Base-by-base conservation (phyloP, 2,329 filamentous ascomycete species). In the Colletotrichum salicis region DNA sequence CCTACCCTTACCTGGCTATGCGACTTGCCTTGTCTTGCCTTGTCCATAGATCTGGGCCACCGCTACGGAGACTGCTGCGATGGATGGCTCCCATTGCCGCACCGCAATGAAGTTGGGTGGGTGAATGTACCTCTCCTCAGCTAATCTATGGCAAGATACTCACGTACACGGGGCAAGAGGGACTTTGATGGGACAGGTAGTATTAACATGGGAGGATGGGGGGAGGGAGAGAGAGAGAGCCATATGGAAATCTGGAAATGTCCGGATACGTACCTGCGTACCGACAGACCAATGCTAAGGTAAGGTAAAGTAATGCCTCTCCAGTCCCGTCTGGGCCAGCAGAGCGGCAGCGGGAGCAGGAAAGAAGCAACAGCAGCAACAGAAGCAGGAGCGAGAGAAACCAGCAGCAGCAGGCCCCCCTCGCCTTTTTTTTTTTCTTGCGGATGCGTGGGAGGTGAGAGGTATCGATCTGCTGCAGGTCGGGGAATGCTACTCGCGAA, bases 381-480 rank as follows among this genome's bases (percentile, higher is more conserved):
- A 71, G 31, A 19, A 51, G 64, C 41, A 58, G 48, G 52, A 45
- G 54, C 24, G 41, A 48, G 41, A 65, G 35, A 27, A 45, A 65
- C 22, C 52, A 71, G 56, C 58, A 55, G 56, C 35, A 19, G 56
- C 35, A 48, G 41, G 41, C 41, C 41, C 41, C 59, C 57, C 65
- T 68, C 69, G 55, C 65, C 37, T 31, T 61, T 60, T 62, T 57
- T 41, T 41, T 33, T 52, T 27, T 61, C 52, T 31, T 48, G 22
- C 45, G 59, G 57, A 65, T 71, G 48, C 64, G 54, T 58, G 11
- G 15, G 24, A 71, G 45, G 69, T 71, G 8, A 8, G 24, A 71
- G 33, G 69, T 71, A 71, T 51, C 59, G 69, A 71, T 66, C 55
- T 66, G 41, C 64, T 66, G 55, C 64, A 66, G 64, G 64, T 66